A percentile compares a stretch with the other conserved stretches of the same genome.
phyloP scores from a whole-genome alignment of 805 yeast genomes.

The Candida taoyuanica region DNA sequence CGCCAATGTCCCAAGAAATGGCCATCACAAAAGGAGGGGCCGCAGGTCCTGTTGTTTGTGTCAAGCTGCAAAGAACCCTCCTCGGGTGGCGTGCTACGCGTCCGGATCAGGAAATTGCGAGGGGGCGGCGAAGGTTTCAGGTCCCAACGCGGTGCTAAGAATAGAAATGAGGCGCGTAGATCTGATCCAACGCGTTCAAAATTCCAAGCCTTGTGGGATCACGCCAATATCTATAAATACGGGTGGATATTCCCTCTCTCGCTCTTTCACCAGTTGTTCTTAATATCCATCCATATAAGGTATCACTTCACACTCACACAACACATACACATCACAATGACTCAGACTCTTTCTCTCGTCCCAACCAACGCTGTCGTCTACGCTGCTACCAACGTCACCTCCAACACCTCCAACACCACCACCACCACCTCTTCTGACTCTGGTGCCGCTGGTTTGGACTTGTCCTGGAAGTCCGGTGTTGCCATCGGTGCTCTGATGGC shows the following conservation, averaged over 20 bases:
- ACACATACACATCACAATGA: slow-evolving; percentile 15
- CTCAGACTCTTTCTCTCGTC: slow-evolving; percentile 24
- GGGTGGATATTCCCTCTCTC: not conserved
- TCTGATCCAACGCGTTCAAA: not conserved
- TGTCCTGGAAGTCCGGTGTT: slow-evolving; percentile 38
- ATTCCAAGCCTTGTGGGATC: slow-evolving; percentile 1
- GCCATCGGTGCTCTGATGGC: slow-evolving; percentile 35
- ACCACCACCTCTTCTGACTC: slow-evolving; percentile 25
- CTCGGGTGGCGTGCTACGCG: not conserved
- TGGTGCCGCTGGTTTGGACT: slow-evolving; percentile 29
- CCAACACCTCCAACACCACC: slow-evolving; percentile 12
- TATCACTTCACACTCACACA: not conserved
- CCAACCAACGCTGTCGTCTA: slow-evolving; percentile 27
- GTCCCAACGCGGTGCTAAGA: not conserved
- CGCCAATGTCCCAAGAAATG: too few species aligned
- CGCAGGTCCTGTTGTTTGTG: too few species aligned
- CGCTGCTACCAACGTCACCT: slow-evolving; percentile 24
- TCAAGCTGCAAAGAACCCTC: too few species aligned
- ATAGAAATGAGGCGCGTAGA: not conserved
- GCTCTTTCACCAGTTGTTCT: not conserved
- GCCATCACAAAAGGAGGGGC: too few species aligned
- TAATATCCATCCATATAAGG: too few species aligned
- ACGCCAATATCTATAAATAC: not conserved
- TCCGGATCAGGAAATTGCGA: not conserved
- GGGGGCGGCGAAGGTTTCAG: not conserved